Evolutionary conservation across 1,139 yeast species (phyloP).

Genomic region (Entelexis sorbosivorans): DNA sequence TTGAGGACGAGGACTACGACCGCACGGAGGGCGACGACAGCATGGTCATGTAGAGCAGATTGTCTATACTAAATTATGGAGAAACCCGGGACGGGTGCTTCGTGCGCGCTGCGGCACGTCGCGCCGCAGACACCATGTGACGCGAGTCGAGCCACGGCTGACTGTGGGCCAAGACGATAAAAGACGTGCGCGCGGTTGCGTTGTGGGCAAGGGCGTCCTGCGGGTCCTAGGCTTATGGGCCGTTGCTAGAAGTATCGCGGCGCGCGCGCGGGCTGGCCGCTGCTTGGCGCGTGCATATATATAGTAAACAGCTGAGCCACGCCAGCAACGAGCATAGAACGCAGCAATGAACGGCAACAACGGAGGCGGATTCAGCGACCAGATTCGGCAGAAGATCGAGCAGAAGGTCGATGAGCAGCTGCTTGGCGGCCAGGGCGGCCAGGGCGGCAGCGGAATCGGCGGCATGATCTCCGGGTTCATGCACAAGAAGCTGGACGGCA

Average conservation of each 20-base stretch:
- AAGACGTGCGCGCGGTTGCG: background rate
- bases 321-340: background rate
- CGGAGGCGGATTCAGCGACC: slow-evolving; percentile 11
- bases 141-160: no score
- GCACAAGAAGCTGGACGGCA: slow-evolving; percentile 7
- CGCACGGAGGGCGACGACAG: background rate
- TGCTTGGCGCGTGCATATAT: background rate
- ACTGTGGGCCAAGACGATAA: background rate
- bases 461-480: slow-evolving; percentile 7
- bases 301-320: background rate
- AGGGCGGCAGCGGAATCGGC: slow-evolving; percentile 14
- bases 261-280: background rate
- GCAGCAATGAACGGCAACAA: slow-evolving; percentile 6
- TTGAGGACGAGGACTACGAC: background rate
- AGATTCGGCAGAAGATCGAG: slow-evolving; percentile 3
- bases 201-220: background rate
- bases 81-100: no score
- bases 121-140: background rate
- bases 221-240: background rate
- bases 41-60: background rate
- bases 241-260: background rate
- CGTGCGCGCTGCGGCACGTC: no score
- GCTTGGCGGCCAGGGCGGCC: slow-evolving; percentile 11
- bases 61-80: no score
- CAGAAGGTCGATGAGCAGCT: slow-evolving; percentile 13